phyloP scores from a whole-genome alignment of 352 stramenopile species.

The Globisporangium paroecandrum region DNA sequence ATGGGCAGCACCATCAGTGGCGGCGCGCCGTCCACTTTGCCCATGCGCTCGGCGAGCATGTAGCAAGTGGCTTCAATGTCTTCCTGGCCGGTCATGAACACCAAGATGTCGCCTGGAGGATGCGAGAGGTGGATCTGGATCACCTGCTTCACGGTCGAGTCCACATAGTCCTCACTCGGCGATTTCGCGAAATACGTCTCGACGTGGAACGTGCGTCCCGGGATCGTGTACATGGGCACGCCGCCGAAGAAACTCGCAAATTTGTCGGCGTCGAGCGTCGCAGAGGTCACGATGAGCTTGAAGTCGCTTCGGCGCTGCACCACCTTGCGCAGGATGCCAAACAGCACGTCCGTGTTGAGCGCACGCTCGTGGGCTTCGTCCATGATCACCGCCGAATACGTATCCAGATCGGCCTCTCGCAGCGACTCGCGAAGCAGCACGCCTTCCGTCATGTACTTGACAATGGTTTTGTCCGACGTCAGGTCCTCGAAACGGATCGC shows the following conservation, averaged over 20 bases:
- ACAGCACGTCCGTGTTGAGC: conserved; percentile 94
- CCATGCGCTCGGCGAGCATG: conserved; percentile 95
- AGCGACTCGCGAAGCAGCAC: conserved; percentile 93
- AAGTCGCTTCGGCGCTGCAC: conserved; percentile 87
- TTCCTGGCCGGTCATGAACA: conserved; percentile 99
- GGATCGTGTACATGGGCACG: conserved; percentile 97
- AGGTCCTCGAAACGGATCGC: conserved; percentile 95
- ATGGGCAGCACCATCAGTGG: conserved; percentile 98
- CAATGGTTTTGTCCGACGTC: conserved; percentile 92
- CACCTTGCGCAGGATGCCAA: conserved; percentile 91
- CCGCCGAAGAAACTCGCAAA: conserved; percentile 97
- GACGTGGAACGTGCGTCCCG: conserved; percentile 82
- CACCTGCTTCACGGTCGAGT: conserved; percentile 97
- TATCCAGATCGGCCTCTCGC: conserved; percentile 81
- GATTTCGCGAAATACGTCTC: conserved; percentile 91
- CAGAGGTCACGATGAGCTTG: conserved; percentile 92
- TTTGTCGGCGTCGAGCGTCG: conserved; percentile 96
- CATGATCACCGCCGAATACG: conserved; percentile 91
- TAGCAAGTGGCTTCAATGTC: conserved; percentile 97
- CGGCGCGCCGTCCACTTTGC: conserved; percentile 88
- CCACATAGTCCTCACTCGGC: conserved; percentile 96
- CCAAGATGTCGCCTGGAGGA: conserved; percentile 95
- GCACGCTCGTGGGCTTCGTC: conserved; percentile 94
- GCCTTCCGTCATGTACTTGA: conserved; percentile 97
- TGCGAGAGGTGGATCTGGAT: conserved; percentile 98